Conservation (phyloP, 2,329 filamentous ascomycete species). For the Thielaviopsis cerberus region DNA sequence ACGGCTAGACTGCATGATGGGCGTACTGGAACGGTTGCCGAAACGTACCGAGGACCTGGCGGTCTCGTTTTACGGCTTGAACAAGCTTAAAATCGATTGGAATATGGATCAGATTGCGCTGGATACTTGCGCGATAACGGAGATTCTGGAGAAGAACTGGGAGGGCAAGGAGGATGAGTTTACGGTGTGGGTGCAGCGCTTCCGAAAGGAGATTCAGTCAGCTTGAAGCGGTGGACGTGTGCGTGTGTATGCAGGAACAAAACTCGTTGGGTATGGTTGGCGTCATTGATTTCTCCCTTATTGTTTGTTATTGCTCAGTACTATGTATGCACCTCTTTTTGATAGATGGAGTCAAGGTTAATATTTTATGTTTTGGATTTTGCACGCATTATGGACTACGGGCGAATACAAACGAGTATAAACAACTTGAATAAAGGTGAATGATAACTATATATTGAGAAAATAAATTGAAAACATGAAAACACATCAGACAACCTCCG, state of each 20-base stretch:
- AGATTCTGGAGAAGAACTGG: slow-evolving; percentile 42
- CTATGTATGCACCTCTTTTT: too few relatives aligned
- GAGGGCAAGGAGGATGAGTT: slow-evolving; percentile 54
- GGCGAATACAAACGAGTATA: too few relatives aligned
- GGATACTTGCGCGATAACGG: slow-evolving; percentile 37
- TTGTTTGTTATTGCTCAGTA: too few relatives aligned
- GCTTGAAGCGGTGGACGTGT: slow-evolving; percentile 16
- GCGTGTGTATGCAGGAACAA: neutral
- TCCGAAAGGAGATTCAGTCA: slow-evolving; percentile 28
- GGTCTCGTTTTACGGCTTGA: slow-evolving; percentile 51
- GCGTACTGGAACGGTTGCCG: slow-evolving; percentile 39
- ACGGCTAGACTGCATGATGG: slow-evolving; percentile 37
- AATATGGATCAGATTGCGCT: slow-evolving; percentile 40
- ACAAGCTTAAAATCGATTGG: slow-evolving; percentile 37
- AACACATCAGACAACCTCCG: slow-evolving; percentile 1
- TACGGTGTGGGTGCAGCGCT: slow-evolving; percentile 51
- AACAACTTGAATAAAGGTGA: neutral
- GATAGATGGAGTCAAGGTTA: too few relatives aligned
- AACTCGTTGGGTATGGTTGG: neutral
- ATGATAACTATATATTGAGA: neutral
- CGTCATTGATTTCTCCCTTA: neutral
- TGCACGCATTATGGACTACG: too few relatives aligned
- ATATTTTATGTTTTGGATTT: too few relatives aligned
- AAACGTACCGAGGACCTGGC: slow-evolving; percentile 54
- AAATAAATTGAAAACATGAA: neutral